Percentiles rank a stretch among this genome's conserved stretches.
phyloP scores from a whole-genome alignment of 1,284 basidiomycete species.

The Cryptococcus hybrid region DNA sequence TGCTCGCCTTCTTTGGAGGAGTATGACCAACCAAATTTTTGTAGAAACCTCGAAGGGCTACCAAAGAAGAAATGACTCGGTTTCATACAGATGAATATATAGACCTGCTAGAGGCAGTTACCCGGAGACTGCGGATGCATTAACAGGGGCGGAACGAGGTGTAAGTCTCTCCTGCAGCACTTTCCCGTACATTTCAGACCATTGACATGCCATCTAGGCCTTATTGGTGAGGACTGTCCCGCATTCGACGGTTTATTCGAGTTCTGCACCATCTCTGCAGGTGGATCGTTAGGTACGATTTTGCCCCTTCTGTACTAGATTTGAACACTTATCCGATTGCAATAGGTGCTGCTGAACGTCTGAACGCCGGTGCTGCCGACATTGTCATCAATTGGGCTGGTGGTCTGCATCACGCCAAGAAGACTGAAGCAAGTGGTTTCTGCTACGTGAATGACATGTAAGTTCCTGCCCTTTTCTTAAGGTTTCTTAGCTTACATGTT shows the following conservation, averaged over 20 bases:
- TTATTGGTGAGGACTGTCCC: conserved; percentile 93
- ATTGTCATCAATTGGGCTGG: conserved; percentile 98
- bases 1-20: neutral
- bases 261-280: conserved; percentile 94
- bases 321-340: neutral
- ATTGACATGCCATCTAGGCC: conserved; percentile 54
- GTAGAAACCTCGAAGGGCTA: conserved; percentile 76
- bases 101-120: conserved; percentile 81
- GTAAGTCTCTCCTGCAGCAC: conserved; percentile 55
- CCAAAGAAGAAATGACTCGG: conserved; percentile 76
- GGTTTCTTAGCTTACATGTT: conserved; percentile 5
- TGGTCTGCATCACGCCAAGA: conserved; percentile 97
- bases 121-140: conserved; percentile 77
- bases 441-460: conserved; percentile 90
- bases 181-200: neutral
- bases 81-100: conserved; percentile 99
- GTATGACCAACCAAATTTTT: neutral
- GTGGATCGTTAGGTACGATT: conserved; percentile 70
- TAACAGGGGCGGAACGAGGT: conserved; percentile 82
- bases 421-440: conserved; percentile 92
- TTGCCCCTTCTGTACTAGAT: neutral
- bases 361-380: conserved; percentile 80
- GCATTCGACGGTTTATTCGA: conserved; percentile 96
- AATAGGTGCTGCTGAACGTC: conserved; percentile 73
- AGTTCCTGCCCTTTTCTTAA: conserved; percentile 12